These are phyloP conservation scores for Plantago elongata DNA, from an alignment of 257 asterid species.

Conservation along the genomic window DNA sequence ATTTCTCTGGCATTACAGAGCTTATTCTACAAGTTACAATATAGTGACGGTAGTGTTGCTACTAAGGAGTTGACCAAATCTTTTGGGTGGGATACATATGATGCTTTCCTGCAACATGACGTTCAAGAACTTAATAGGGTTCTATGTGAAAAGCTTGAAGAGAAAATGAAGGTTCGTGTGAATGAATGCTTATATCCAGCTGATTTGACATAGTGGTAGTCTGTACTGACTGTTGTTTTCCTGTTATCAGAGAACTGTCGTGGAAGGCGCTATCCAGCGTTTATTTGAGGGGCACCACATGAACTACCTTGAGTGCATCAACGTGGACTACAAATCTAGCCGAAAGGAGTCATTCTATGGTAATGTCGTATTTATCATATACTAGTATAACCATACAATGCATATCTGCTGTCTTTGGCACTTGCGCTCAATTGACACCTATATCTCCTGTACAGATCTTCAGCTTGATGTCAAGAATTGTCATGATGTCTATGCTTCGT, in stretches of 20 bases:
- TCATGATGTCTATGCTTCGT: conserved; percentile 55
- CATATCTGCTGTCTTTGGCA: conserved; percentile 12
- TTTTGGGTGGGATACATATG: conserved; percentile 65
- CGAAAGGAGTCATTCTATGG: conserved; percentile 65
- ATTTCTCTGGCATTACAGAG: conserved; percentile 64
- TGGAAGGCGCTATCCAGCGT: conserved; percentile 68
- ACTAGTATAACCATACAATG: background rate
- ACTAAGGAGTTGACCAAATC: conserved; percentile 66
- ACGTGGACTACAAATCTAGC: conserved; percentile 61
- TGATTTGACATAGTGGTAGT: background rate
- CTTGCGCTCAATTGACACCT: background rate
- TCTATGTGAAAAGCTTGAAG: conserved; percentile 64
- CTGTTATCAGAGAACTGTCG: conserved; percentile 52
- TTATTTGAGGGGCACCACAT: conserved; percentile 68
- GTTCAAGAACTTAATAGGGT: conserved; percentile 66
- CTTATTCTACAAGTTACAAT: conserved; percentile 59
- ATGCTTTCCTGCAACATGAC: conserved; percentile 66
- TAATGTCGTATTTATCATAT: conserved; percentile 3
- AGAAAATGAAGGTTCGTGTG: conserved; percentile 54
- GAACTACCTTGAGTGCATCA: conserved; percentile 65
- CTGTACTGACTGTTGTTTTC: conserved; percentile 1
- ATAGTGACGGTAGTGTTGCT: conserved; percentile 56
- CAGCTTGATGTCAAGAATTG: conserved; percentile 71
- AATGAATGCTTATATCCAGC: conserved; percentile 1
- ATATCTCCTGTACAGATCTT: conserved; percentile 38